Evolutionary conservation across 192 early-diverging fungal genomes (phyloP).

Genomic region (Chytriomyces sp.): DNA sequence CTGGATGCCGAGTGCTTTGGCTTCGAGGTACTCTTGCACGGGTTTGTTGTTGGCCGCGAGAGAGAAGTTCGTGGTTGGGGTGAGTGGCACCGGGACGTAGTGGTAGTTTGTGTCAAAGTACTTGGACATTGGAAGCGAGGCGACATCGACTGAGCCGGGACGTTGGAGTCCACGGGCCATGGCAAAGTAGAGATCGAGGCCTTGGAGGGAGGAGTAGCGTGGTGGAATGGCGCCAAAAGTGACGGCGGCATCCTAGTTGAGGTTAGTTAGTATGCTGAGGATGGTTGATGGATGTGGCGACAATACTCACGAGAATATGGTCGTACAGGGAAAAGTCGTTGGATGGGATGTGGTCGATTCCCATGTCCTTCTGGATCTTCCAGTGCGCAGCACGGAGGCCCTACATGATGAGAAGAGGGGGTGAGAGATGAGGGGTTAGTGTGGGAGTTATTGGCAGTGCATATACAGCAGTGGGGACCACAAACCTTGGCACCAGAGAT

Average conservation of each 20-base stretch:
- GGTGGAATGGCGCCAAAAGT: slow-evolving; percentile 66
- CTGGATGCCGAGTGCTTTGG: slow-evolving; percentile 86
- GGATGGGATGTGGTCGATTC: slow-evolving; percentile 84
- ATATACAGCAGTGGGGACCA: too few relatives aligned
- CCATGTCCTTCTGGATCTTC: slow-evolving; percentile 71
- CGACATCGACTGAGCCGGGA: slow-evolving; percentile 79
- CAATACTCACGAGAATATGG: slow-evolving; percentile 69
- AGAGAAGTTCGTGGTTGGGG: slow-evolving; percentile 68
- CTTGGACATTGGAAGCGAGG: slow-evolving; percentile 99
- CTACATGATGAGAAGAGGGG: neutral
- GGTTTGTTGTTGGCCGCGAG: slow-evolving; percentile 75
- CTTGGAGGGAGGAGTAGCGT: slow-evolving; percentile 59
- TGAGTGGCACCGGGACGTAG: slow-evolving; percentile 47
- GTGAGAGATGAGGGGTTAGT: too few relatives aligned
- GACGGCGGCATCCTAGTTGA: slow-evolving; percentile 39
- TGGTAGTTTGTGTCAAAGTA: slow-evolving; percentile 99
- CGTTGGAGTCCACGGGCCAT: slow-evolving; percentile 94
- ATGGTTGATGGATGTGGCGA: slow-evolving; percentile 33
- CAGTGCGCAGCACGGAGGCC: slow-evolving; percentile 55
- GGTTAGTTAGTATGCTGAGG: neutral
- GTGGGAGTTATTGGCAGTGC: too few relatives aligned
- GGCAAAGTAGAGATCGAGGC: slow-evolving; percentile 89
- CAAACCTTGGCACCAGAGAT: slow-evolving; percentile 20
- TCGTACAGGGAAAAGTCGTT: slow-evolving; percentile 98
- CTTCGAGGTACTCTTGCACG: slow-evolving; percentile 86